A percentile compares a stretch with the other conserved stretches of the same genome.
Evolutionary conservation across 441 rosid species (phyloP).

Genomic region (Populus hybrid): DNA sequence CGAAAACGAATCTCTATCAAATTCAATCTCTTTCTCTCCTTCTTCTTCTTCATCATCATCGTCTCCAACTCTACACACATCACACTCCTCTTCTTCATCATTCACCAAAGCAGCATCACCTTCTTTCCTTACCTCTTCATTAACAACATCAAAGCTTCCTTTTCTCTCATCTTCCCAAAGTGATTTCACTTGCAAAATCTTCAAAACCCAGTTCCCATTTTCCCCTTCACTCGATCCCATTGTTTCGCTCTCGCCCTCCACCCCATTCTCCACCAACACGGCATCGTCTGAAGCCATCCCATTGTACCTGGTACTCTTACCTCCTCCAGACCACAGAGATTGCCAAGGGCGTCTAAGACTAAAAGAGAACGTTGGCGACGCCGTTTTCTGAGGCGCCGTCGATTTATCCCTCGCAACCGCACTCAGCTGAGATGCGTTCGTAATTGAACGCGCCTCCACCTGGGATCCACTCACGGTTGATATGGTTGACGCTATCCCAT

Average conservation of each 20-base stretch:
- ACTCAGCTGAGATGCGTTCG: conserved; percentile 43
- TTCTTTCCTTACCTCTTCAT: conserved; percentile 17
- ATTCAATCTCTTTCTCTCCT: conserved; percentile 21
- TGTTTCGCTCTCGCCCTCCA: conserved; percentile 23
- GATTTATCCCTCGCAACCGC: conserved; percentile 46
- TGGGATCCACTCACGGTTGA: conserved; percentile 33
- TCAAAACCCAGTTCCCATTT: conserved; percentile 70
- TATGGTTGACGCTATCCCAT: conserved; percentile 56
- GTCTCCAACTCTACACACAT: conserved; percentile 47
- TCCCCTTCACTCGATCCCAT: conserved; percentile 29
- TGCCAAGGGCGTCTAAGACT: conserved; percentile 63
- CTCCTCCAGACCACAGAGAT: conserved; percentile 63
- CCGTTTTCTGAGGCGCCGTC: conserved; percentile 38
- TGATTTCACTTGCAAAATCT: conserved; percentile 78
- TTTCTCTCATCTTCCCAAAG: conserved; percentile 45
- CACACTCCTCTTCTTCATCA: conserved; percentile 43
- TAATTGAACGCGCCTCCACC: conserved; percentile 38
- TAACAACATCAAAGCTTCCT: background rate
- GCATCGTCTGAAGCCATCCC: conserved; percentile 64
- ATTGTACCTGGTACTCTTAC: conserved; percentile 34
- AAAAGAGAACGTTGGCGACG: conserved; percentile 49
- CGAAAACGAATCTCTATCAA: conserved; percentile 71
- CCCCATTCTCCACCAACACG: conserved; percentile 44
- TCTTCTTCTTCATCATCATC: conserved; percentile 24
- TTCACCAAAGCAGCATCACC: background rate